Conservation (phyloP, 768 basidiomycete genomes). For the Glaciozyma martinii region DNA sequence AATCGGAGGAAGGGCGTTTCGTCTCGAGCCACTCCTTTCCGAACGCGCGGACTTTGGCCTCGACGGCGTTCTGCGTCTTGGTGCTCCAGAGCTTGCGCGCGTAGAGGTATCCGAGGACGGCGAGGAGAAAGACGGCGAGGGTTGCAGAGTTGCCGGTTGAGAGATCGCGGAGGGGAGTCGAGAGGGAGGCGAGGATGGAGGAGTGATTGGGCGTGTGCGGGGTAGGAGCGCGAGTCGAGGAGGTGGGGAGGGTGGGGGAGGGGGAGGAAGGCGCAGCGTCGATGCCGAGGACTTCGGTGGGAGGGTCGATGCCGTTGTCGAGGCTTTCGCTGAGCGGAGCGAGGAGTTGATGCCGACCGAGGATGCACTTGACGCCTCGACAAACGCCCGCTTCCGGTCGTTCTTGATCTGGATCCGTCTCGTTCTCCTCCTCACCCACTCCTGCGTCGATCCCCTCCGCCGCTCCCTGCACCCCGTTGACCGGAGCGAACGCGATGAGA, state of each 20-base stretch:
- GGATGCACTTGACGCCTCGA: constrained; percentile 24
- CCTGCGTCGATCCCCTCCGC: constrained; percentile 17
- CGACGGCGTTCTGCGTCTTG: neutral
- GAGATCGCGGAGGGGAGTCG: neutral
- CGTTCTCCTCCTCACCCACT: neutral
- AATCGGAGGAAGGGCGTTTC: neutral
- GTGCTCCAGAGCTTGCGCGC: neutral
- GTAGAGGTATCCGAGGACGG: neutral
- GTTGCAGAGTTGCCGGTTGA: neutral
- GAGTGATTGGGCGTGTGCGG: neutral
- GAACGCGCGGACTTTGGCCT: neutral
- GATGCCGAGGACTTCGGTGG: constrained; percentile 11
- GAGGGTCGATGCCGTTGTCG: constrained; percentile 8
- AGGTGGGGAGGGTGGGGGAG: constrained; percentile 9
- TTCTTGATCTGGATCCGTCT: neutral
- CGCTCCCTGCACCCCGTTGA: constrained; percentile 9
- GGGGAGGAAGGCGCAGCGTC: constrained; percentile 12
- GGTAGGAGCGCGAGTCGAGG: constrained; percentile 13
- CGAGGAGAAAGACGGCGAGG: neutral
- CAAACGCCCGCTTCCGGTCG: neutral
- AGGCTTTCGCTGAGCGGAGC: neutral
- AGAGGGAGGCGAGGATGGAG: constrained; percentile 4
- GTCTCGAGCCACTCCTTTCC: neutral
- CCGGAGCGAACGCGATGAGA: constrained; percentile 51
- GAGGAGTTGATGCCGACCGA: constrained; percentile 25